Base-by-base conservation (phyloP, 2,329 filamentous ascomycete species). In the Colletotrichum limetticola region DNA sequence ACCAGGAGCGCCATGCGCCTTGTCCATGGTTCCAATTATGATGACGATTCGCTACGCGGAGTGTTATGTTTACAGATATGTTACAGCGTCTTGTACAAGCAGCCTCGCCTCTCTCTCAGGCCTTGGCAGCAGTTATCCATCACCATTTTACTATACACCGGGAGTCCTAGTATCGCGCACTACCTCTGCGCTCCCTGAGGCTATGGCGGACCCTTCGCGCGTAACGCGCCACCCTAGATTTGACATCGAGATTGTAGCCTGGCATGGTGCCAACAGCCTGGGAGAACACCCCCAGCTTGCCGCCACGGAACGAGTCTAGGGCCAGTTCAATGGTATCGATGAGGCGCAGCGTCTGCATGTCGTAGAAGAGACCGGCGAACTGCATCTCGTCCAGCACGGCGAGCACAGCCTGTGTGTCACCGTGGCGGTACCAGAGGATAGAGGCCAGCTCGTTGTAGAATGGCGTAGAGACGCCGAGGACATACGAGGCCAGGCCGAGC, bases 401-500 rank as follows among this genome's bases (percentile, higher is more conserved):
- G 62, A 91, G 81, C 28, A 93, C 88, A 1, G 85, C 85, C 4
- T 78, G 75, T 2, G 90, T 84, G 77, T 94, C 90, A 26, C 89
- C 86, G 74, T 90, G 89, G 12, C 89, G 88, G 42, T 83, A 80
- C 90, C 92, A 94, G 68, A 90, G 85, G 26, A 92, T 86, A 16
- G 85, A 81, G 28, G 94, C 85, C 42, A 95, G 86, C 61, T 90
- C 86, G 78, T 93, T 91, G 84, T 94, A 95, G 55, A 95, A 89
- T 0, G 88, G 84, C 0, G 92, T 93, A 22, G 91, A 91, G 6
- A 90, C 91, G 60, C 93, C 93, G 0, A 96, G 87, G 7, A 94
- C 91, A 78, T 92, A 94, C 0, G 92, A 92, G 1, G 90, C 88
- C 1, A 93, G 86, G 1, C 93, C 93, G 0, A 94, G 85, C 57